Base-by-base conservation (phyloP, 257 asterid species). In the Agastache rugosa region DNA sequence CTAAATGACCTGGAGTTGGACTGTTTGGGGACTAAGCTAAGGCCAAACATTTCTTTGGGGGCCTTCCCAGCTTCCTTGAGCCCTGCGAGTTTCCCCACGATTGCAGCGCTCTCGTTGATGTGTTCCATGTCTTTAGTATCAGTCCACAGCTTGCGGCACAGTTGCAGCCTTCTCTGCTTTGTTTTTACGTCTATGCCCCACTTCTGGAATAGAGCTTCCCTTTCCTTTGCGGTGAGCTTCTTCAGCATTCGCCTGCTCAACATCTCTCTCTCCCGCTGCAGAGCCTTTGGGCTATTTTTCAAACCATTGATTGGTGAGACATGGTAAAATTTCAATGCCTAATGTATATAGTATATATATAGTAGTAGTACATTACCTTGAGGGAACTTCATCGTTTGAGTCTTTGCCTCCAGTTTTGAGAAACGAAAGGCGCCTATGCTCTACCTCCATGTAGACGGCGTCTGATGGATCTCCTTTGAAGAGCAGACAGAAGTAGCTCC, bases 381-480 rank as follows among this genome's bases (percentile, higher is more conserved):
- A 75, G 65, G 91, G 71, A 44, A 15, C 39, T 14, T 66, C 71
- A 2, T 45, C 71, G 0, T 45, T 64, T 16, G 70, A 8, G 19
- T 44, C 31, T 5, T 20, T 64, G 70, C 53, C 35, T 70, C 14
- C 88, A 41, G 55, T 69, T 81, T 86, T 89, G 76, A 95, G 94
- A 58, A 83, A 95, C 6, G 94, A 71, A 29, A 95, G 83, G 31
- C 98, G 84, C 75, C 99, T 83, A 22, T 84, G 94, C 85, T 95
- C 99, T 59, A 95, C 99, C 73, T 92, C 97, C 89, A 95, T 63
- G 86, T 93, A 91, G 29, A 95, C 86, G 15, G 92, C 84, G 11
- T 95, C 98, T 1, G 96, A 80, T 64, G 92, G 97, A 74, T 95
- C 98, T 45, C 97, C 99, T 72, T 80, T 83, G 41, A 93, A 87